phyloP scores from a whole-genome alignment of 1,139 yeast species.

The Pichia sp. region DNA sequence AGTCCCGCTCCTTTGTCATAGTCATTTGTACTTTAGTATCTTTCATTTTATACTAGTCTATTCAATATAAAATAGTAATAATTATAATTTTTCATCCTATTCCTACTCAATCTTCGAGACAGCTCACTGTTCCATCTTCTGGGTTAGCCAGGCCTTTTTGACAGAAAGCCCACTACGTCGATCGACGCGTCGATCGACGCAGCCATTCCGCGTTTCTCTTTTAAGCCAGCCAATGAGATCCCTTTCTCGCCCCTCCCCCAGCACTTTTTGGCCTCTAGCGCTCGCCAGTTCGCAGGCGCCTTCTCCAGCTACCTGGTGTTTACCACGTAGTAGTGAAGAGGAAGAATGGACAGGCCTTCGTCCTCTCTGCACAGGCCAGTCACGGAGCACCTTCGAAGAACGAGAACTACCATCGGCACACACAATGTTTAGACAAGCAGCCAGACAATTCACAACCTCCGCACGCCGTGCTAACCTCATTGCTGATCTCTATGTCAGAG shows the following conservation, averaged over 20 bases:
- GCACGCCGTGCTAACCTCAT: constrained; percentile 51
- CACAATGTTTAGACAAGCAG: constrained; percentile 23
- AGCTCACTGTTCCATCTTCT: too few relatives aligned
- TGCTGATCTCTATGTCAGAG: constrained; percentile 82
- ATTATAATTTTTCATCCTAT: too few relatives aligned
- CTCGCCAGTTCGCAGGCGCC: not conserved
- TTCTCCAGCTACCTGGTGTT: not conserved
- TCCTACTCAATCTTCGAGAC: too few relatives aligned
- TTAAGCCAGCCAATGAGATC: constrained; percentile 4
- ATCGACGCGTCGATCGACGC: not conserved
- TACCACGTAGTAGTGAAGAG: not conserved
- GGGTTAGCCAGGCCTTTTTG: not conserved
- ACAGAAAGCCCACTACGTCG: not conserved
- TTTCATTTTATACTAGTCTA: constrained; percentile 5
- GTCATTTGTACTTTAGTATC: constrained; percentile 7
- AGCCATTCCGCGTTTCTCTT: not conserved
- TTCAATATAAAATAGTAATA: constrained; percentile 5
- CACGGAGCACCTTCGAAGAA: not conserved
- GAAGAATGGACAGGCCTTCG: not conserved
- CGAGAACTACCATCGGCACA: not conserved
- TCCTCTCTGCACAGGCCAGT: not conserved
- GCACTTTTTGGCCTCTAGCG: not conserved
- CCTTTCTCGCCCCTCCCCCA: not conserved
- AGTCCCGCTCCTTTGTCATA: not conserved
- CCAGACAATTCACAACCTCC: constrained; percentile 37